Evolutionary conservation across 257 asterid genomes (phyloP).

Genomic region (Phtheirospermum japonicum): DNA sequence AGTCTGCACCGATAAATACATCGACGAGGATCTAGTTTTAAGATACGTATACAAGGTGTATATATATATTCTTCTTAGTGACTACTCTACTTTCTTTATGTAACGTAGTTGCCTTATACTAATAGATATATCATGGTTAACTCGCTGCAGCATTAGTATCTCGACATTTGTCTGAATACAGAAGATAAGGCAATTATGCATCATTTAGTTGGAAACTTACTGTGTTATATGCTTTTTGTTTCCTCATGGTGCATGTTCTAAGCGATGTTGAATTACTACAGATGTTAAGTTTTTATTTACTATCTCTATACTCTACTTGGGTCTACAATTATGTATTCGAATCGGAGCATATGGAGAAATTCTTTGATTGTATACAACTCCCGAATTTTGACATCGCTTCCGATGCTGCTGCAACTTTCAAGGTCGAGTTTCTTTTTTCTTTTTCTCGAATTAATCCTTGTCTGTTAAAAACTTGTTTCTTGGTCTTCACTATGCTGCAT

Average conservation of each 20-base stretch:
- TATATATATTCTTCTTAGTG: too few relatives aligned
- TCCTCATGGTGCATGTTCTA: constrained; percentile 17
- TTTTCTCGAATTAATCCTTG: background rate
- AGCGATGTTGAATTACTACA: too few relatives aligned
- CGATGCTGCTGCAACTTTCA: constrained; percentile 78
- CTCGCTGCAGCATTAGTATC: constrained; percentile 1
- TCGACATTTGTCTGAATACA: constrained; percentile 2
- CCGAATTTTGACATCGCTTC: constrained; percentile 68
- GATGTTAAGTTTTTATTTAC: constrained; percentile 6
- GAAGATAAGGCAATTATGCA: constrained; percentile 14
- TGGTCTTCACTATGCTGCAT: constrained; percentile 15
- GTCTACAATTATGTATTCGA: constrained; percentile 58
- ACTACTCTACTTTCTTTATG: background rate
- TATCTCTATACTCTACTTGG: constrained; percentile 21
- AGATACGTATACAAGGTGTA: too few relatives aligned
- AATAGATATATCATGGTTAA: too few relatives aligned
- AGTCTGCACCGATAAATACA: too few relatives aligned
- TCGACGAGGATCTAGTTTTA: too few relatives aligned
- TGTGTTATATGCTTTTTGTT: constrained; percentile 9
- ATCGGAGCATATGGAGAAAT: constrained; percentile 69
- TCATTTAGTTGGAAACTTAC: background rate
- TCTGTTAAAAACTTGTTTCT: constrained; percentile 14
- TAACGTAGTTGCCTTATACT: background rate
- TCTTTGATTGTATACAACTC: constrained; percentile 62
- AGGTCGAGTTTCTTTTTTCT: constrained; percentile 39